These are phyloP conservation scores for Colletotrichum sidae DNA, from an alignment of 2,329 filamentous ascomycete genomes.

Conservation along the genomic window DNA sequence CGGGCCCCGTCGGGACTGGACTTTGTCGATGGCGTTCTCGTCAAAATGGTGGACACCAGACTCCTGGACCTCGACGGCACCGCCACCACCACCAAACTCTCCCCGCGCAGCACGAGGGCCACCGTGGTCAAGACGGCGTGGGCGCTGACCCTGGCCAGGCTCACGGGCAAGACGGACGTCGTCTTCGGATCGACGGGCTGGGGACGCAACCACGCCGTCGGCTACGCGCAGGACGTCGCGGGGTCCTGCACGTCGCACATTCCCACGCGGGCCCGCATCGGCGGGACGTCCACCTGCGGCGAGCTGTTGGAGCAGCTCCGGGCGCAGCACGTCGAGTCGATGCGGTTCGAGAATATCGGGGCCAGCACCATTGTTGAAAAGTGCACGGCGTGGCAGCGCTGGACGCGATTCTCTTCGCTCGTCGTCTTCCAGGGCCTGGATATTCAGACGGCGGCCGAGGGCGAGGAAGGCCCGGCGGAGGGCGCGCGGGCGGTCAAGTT, in stretches of 20 bases:
- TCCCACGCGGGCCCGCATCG: slow-evolving; percentile 4
- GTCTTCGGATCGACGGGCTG: slow-evolving; percentile 22
- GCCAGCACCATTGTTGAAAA: slow-evolving; percentile 61
- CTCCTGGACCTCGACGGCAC: neutral
- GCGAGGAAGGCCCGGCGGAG: neutral
- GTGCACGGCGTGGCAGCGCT: slow-evolving; percentile 53
- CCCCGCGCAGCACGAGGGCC: slow-evolving; percentile 6
- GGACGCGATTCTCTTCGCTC: slow-evolving; percentile 16
- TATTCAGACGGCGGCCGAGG: slow-evolving; percentile 3
- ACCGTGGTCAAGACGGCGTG: slow-evolving; percentile 18
- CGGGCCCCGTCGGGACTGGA: neutral
- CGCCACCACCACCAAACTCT: neutral
- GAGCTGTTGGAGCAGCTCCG: slow-evolving; percentile 52
- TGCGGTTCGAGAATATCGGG: slow-evolving; percentile 63
- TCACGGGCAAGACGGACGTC: slow-evolving; percentile 13
- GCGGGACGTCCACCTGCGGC: neutral
- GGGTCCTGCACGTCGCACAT: slow-evolving; percentile 28
- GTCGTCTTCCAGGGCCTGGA: slow-evolving; percentile 23
- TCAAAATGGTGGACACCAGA: slow-evolving; percentile 4
- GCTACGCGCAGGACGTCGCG: slow-evolving; percentile 24
- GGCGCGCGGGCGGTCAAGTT: neutral
- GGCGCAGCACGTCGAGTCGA: slow-evolving; percentile 58
- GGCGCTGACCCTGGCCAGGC: slow-evolving; percentile 13
- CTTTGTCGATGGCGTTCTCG: slow-evolving; percentile 17
- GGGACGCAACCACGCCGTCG: slow-evolving; percentile 18